Base-by-base conservation (phyloP, 1,284 basidiomycete species). In the Cystobasidium pallidum region DNA sequence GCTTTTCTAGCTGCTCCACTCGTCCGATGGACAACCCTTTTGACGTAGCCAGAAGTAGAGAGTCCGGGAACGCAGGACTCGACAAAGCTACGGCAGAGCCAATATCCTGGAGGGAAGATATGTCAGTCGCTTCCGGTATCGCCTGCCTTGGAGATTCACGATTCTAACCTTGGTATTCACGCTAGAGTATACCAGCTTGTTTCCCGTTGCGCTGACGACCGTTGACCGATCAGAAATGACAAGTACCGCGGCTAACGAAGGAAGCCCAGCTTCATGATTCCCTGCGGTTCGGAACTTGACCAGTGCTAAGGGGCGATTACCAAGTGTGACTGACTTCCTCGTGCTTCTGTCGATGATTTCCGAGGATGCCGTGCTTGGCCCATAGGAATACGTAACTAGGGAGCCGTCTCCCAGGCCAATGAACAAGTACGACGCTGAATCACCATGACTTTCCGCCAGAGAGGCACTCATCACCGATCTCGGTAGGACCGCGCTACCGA, bases 391-490 rank as follows among this genome's bases (percentile, higher is more conserved):
- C 4, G 86, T 84, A 2, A 87, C 84, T n/a, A 95, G 83, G 2
- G 86, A 86, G 0, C 94, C 94, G 79, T 96, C 88, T 4, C 86
- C 87, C 3, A 94, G 82, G 0, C 93, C 94, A 10, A 88, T 87
- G 24, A 97, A 82, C 4, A 97, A 83, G 75, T 88, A 79, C 26
- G 68, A 34, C 26, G 45, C 17, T 3, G 68, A 43, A 17, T 39
- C 39, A 7, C 26, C 28, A 19, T 26, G 30, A 11, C 21, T 30
- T 4, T 45, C 51, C 4, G 17, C 51, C 78, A 92, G 91, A 73
- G 86, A 86, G 77, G 87, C 84, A 57, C 92, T 79, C n/a, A 91
- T 80, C 21, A 92, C 77, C 2, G 90, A 91, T 11, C 88, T 86
- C 4, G 90, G 87, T 36, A 90, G 84, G 87, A 84, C 34, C 85